Conservation (phyloP, 2,329 filamentous ascomycete species). For the Proliferodiscus dingleyae region DNA sequence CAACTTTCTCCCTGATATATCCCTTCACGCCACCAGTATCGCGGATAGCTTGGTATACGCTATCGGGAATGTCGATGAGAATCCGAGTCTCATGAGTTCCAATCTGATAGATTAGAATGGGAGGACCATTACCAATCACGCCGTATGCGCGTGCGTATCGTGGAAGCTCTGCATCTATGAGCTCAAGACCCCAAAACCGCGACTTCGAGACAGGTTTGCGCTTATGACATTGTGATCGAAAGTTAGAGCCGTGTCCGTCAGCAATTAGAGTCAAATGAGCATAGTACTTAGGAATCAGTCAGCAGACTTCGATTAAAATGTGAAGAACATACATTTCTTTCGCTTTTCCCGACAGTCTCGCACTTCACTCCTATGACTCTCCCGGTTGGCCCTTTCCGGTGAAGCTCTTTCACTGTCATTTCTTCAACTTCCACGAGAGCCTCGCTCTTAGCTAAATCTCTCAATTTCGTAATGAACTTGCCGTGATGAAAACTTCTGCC, state of each 20-base stretch:
- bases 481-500: constrained; percentile 9
- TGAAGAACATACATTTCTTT: not conserved
- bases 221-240: constrained; percentile 2
- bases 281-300: constrained; percentile 3
- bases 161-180: constrained; percentile 7
- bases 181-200: constrained; percentile 10
- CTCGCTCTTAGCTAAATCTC: constrained; percentile 4
- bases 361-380: not conserved
- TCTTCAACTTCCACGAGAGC: constrained; percentile 4
- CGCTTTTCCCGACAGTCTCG: not conserved
- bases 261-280: constrained; percentile 5
- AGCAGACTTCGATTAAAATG: not conserved
- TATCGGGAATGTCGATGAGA: constrained; percentile 10
- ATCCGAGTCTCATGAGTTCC: constrained; percentile 10
- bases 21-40: constrained; percentile 2
- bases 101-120: constrained; percentile 14
- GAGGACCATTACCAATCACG: constrained; percentile 7
- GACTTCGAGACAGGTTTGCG: not conserved
- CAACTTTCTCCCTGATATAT: constrained; percentile 5
- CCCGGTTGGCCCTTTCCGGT: not conserved
- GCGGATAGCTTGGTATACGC: not conserved
- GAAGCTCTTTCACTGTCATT: not conserved
- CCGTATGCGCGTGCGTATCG: constrained; percentile 1
- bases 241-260: constrained; percentile 11
- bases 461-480: constrained; percentile 9